Conservation (phyloP, 441 rosid genomes). For the Oxalis stricta region DNA sequence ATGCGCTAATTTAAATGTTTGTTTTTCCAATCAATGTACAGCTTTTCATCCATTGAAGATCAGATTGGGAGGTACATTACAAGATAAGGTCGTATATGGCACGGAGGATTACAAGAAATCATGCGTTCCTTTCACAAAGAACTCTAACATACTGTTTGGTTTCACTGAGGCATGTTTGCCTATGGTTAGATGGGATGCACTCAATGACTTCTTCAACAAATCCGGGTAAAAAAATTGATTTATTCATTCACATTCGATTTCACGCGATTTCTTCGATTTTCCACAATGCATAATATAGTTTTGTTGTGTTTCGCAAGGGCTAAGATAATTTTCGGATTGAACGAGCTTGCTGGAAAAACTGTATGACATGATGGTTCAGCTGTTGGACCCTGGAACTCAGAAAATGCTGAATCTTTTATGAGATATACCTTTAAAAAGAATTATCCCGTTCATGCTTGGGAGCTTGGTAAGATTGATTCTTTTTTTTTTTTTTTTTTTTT, state of each 20-base stretch:
- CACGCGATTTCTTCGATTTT: neutral
- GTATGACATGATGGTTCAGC: conserved; percentile 36
- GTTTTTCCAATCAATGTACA: conserved; percentile 20
- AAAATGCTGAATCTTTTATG: conserved; percentile 70
- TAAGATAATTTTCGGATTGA: conserved; percentile 68
- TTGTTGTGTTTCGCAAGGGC: conserved; percentile 37
- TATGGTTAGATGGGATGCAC: conserved; percentile 75
- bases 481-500: too few relatives aligned
- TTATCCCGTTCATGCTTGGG: conserved; percentile 67
- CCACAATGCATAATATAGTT: neutral
- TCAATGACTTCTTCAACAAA: conserved; percentile 57
- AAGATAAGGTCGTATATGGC: conserved; percentile 67
- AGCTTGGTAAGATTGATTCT: conserved; percentile 46
- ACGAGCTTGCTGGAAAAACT: conserved; percentile 59
- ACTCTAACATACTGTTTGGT: conserved; percentile 53
- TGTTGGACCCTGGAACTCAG: conserved; percentile 66
- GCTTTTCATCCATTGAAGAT: conserved; percentile 88
- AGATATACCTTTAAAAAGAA: conserved; percentile 44
- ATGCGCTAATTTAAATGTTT: too few relatives aligned
- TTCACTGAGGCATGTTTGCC: conserved; percentile 71
- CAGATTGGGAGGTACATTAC: conserved; percentile 86
- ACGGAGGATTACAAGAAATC: conserved; percentile 38
- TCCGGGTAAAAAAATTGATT: conserved; percentile 35
- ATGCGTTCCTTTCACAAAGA: conserved; percentile 46
- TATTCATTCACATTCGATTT: too few relatives aligned